These are phyloP conservation scores for Gracilaria vermiculophylla DNA, from an alignment of 23 red algal genomes.

Conservation along the genomic window DNA sequence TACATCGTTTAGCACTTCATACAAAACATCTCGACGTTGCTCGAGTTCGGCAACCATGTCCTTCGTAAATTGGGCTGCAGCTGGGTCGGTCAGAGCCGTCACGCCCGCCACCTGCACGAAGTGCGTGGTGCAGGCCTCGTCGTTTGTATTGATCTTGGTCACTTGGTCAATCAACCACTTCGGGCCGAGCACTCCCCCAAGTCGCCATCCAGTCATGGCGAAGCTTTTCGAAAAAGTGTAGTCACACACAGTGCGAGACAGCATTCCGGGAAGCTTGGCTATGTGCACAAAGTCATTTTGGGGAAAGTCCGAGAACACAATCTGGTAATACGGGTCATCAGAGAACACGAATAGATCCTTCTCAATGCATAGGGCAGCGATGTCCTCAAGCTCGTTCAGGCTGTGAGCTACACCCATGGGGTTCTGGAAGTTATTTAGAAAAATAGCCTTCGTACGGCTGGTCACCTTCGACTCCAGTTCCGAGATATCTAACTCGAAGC, in stretches of 20 bases:
- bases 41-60: constrained; percentile 72
- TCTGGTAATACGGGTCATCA: constrained; percentile 92
- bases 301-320: constrained; percentile 76
- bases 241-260: constrained; percentile 73
- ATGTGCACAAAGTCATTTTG: constrained; percentile 67
- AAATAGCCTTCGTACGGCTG: constrained; percentile 75
- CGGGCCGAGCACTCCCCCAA: constrained; percentile 81
- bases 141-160: constrained; percentile 83
- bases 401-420: constrained; percentile 83
- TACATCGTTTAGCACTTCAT: constrained; percentile 35
- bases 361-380: constrained; percentile 69
- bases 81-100: constrained; percentile 68
- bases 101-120: constrained; percentile 82
- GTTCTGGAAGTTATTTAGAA: constrained; percentile 95
- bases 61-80: constrained; percentile 58
- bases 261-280: constrained; percentile 72
- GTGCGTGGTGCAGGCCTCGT: constrained; percentile 84
- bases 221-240: constrained; percentile 94
- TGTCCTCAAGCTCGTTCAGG: constrained; percentile 59
- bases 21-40: constrained; percentile 62
- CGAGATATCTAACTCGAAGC: constrained; percentile 56
- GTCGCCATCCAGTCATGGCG: constrained; percentile 97
- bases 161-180: constrained; percentile 71
- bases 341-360: constrained; percentile 81
- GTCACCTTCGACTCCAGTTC: constrained; percentile 51